Percentiles rank a stretch among this genome's conserved stretches.
Evolutionary conservation across 768 basidiomycete genomes (phyloP).

Genomic region (Kwoniella sp.): DNA sequence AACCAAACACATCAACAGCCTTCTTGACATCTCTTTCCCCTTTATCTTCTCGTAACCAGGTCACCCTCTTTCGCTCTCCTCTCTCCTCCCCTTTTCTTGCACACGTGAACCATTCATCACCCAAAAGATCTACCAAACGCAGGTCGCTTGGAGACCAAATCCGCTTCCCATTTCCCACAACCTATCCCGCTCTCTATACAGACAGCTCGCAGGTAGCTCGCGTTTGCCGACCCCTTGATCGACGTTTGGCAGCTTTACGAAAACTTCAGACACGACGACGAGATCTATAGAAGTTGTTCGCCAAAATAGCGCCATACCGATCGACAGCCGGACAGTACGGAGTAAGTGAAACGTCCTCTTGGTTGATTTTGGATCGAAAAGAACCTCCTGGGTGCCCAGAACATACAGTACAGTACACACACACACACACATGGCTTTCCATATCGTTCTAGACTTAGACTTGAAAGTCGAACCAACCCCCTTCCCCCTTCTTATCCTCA

Average conservation of each 20-base stretch:
- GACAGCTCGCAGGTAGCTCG: no score
- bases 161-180: not conserved
- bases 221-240: not conserved
- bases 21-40: not conserved
- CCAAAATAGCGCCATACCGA: not conserved
- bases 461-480: not conserved
- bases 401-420: not conserved
- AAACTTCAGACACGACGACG: not conserved
- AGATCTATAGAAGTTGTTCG: not conserved
- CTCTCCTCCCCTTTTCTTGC: not conserved
- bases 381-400: not conserved
- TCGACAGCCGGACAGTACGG: not conserved
- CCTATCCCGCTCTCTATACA: not conserved
- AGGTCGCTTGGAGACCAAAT: not conserved
- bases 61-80: not conserved
- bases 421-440: conserved; percentile 3
- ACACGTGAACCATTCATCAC: not conserved
- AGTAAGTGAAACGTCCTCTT: not conserved
- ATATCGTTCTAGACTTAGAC: not conserved
- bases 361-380: no score
- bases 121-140: conserved; percentile 1
- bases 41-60: not conserved
- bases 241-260: not conserved
- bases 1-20: not conserved
- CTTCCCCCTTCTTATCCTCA: not conserved